phyloP scores from a whole-genome alignment of 306 rosid genomes.

The Malus sylvestris region DNA sequence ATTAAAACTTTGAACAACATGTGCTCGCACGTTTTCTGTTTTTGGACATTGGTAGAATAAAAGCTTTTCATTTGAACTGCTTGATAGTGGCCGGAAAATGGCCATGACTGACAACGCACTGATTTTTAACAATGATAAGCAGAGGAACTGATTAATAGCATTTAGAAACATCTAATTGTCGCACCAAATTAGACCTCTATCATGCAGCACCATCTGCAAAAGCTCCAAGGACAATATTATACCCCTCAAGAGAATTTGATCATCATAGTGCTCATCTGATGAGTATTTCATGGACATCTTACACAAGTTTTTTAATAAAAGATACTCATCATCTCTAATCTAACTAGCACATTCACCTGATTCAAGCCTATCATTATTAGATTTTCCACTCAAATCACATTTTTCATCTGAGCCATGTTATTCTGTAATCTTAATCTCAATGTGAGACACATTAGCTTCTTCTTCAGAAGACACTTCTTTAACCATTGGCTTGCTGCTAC shows the following conservation, averaged over 20 bases:
- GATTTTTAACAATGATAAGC: too few species aligned
- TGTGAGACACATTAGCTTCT: neutral
- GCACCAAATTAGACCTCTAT: slow-evolving; percentile 66
- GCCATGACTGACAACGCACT: too few species aligned
- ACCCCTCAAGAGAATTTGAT: slow-evolving; percentile 88
- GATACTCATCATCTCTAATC: slow-evolving; percentile 85
- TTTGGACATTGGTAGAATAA: slow-evolving; percentile 12
- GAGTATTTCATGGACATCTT: slow-evolving; percentile 93
- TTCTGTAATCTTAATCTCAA: slow-evolving; percentile 14
- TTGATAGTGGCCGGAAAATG: too few species aligned
- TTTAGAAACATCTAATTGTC: slow-evolving; percentile 84
- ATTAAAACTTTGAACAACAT: neutral
- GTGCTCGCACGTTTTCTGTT: slow-evolving; percentile 5
- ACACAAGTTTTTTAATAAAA: slow-evolving; percentile 81
- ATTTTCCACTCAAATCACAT: slow-evolving; percentile 19
- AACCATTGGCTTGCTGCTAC: slow-evolving; percentile 8
- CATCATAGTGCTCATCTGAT: slow-evolving; percentile 78
- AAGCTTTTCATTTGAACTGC: slow-evolving; percentile 34
- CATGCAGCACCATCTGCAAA: slow-evolving; percentile 83
- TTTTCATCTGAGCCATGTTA: slow-evolving; percentile 20
- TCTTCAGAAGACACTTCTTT: slow-evolving; percentile 28
- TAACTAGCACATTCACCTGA: slow-evolving; percentile 42
- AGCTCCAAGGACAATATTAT: slow-evolving; percentile 90
- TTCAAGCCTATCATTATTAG: slow-evolving; percentile 32
- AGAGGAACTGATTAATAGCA: too few species aligned